Evolutionary conservation across 129 eudicot species (phyloP).

Genomic region (Flaveria bidentis): DNA sequence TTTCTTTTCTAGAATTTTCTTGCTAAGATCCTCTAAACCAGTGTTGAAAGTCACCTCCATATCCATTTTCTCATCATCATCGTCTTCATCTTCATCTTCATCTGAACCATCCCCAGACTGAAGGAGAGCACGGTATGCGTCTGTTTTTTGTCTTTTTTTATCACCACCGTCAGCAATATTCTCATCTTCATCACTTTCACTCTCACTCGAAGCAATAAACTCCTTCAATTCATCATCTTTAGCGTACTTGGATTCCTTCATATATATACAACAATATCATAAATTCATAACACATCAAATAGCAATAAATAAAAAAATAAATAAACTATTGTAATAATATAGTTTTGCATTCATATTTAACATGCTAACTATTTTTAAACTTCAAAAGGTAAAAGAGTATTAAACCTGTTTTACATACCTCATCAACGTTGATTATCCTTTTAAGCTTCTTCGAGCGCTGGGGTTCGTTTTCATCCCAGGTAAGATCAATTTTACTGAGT

Average conservation of each 20-base stretch:
- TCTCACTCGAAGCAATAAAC: constrained; percentile 84
- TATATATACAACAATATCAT: constrained; percentile 11
- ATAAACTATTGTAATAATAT: not conserved
- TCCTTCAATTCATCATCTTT: constrained; percentile 71
- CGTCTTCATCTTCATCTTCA: constrained; percentile 58
- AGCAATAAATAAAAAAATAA: not conserved
- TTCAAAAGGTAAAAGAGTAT: not conserved
- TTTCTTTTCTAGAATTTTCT: constrained; percentile 74
- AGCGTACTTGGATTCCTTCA: constrained; percentile 52
- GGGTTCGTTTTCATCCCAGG: constrained; percentile 98
- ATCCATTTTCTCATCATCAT: constrained; percentile 52
- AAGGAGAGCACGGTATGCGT: constrained; percentile 73
- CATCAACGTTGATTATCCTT: constrained; percentile 63
- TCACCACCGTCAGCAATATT: constrained; percentile 33
- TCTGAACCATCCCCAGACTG: constrained; percentile 73
- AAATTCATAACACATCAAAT: not conserved
- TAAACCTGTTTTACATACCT: constrained; percentile 42
- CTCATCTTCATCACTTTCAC: constrained; percentile 66
- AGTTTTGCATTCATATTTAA: not conserved
- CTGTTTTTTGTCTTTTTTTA: constrained; percentile 53
- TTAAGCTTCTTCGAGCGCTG: constrained; percentile 72
- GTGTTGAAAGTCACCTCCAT: constrained; percentile 97
- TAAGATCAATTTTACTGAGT: constrained; percentile 68
- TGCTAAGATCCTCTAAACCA: constrained; percentile 89
- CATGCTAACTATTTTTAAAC: not conserved